Evolutionary conservation across 2,329 filamentous ascomycete species (phyloP), one percentile per base, ranked within the genome.

Genomic region (Verticillium albo-atrum): DNA sequence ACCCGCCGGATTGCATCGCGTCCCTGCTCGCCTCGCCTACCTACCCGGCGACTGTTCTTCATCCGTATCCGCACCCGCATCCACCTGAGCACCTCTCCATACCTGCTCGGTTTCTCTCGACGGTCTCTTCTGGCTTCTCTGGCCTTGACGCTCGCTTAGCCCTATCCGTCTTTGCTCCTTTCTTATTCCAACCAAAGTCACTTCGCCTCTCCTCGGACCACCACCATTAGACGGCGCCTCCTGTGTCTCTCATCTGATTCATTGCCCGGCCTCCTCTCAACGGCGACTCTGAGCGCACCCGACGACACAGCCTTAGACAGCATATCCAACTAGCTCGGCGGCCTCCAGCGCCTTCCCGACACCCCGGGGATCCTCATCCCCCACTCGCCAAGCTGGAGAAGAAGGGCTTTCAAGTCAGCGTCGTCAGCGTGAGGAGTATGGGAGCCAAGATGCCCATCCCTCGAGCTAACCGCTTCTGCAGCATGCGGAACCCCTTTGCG

Each of bases 401-500:
- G 57, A 61, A 61, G 57, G 42, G 51, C 47, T 15, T 57, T 17
- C 25, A 53, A 35, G 23, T 34, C 17, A 53, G 58, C 30, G 27
- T 54, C 27, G 34, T 55, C 27, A 30, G 25, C n/a, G 27, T 62
- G 34, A 61, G 54, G 61, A 62, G 55, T 53, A 73, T 78, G 75
- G 76, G 75, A 70, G 72, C 71, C 58, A 75, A 69, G 64, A 67
- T 77, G 62, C 68, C 73, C 32, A 67, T 71, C 60, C 66, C 76
- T 25, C 61, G 64, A 54, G 54, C 30, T 60, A 72, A 76, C 64
- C 79, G 74, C 64, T 72, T 78, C 63, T 72, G 79, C 71, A 80
- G 70, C 64, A 80, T 82, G 78, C 75, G 80, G 62, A 81, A 78
- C 64, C 77, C 79, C 4, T 75, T 81, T 58, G 72, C 74, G 50